phyloP scores from a whole-genome alignment of 306 rosid species.

The Pyrus communis region DNA sequence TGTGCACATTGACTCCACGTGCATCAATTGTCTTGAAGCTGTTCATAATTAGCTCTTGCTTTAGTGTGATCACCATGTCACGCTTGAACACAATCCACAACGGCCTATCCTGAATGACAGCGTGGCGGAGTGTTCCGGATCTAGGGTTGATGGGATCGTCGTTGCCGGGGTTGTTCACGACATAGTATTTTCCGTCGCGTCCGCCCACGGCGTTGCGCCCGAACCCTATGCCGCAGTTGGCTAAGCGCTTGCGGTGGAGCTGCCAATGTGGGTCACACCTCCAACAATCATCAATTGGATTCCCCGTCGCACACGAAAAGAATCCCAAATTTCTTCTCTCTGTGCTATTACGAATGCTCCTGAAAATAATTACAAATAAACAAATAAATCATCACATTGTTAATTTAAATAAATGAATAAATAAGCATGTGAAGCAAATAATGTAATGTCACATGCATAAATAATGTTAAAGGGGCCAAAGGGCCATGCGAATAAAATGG shows the following conservation, averaged over 20 bases:
- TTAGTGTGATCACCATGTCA: slow-evolving; percentile 88
- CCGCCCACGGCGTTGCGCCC: slow-evolving; percentile 93
- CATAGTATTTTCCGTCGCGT: slow-evolving; percentile 75
- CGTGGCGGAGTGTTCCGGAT: slow-evolving; percentile 90
- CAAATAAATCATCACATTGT: not conserved
- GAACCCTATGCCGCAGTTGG: slow-evolving; percentile 78
- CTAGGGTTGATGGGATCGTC: slow-evolving; percentile 67
- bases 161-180: slow-evolving; percentile 50
- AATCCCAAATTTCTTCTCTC: slow-evolving; percentile 64
- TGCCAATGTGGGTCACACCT: slow-evolving; percentile 82
- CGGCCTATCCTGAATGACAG: slow-evolving; percentile 78
- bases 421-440: slow-evolving; percentile 6
- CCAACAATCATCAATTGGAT: slow-evolving; percentile 97
- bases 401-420: not conserved
- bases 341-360: slow-evolving; percentile 63
- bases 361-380: slow-evolving; percentile 7
- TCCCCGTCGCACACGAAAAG: slow-evolving; percentile 85
- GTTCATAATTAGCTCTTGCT: slow-evolving; percentile 89
- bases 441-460: not conserved
- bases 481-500: slow-evolving; percentile 17
- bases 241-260: slow-evolving; percentile 52
- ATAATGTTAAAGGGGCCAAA: not conserved
- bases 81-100: slow-evolving; percentile 94
- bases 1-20: slow-evolving; percentile 81
- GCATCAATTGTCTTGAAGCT: slow-evolving; percentile 95